These are phyloP conservation scores for Pilasporangium apinafurcum DNA, from an alignment of 352 stramenopile genomes.

Conservation along the genomic window DNA sequence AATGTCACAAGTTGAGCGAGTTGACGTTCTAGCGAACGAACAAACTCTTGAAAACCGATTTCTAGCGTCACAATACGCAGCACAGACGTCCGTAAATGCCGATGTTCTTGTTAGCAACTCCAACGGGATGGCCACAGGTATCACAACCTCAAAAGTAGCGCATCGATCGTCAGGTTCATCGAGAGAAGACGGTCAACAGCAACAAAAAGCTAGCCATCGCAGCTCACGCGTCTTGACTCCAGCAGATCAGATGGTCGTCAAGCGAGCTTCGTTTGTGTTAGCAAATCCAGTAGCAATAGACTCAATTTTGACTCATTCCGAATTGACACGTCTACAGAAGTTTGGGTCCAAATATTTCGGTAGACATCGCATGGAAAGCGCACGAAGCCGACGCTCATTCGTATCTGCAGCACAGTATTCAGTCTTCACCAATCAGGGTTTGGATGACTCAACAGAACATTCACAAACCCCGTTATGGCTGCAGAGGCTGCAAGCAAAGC, in stretches of 20 bases:
- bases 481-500: constrained; percentile 10
- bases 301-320: constrained; percentile 31
- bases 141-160: too few species aligned
- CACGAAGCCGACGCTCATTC: constrained; percentile 5
- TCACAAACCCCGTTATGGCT: constrained; percentile 15
- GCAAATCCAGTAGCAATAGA: constrained; percentile 24
- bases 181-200: too few species aligned
- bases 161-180: too few species aligned
- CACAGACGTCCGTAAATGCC: too few species aligned
- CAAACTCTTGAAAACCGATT: background rate
- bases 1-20: constrained; percentile 5
- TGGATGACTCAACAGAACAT: background rate
- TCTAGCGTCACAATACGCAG: too few species aligned
- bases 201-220: too few species aligned
- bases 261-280: constrained; percentile 46
- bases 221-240: constrained; percentile 17
- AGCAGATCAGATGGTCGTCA: constrained; percentile 32
- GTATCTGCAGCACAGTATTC: background rate
- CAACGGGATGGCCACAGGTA: too few species aligned
- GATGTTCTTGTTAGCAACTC: too few species aligned
- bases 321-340: constrained; percentile 29
- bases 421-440: constrained; percentile 4
- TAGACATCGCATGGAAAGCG: constrained; percentile 6
- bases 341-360: constrained; percentile 36
- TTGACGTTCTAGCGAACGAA: constrained; percentile 1